These are phyloP conservation scores for Fusarium papillatum DNA, from an alignment of 2,329 filamentous ascomycete genomes.

Conservation along the genomic window DNA sequence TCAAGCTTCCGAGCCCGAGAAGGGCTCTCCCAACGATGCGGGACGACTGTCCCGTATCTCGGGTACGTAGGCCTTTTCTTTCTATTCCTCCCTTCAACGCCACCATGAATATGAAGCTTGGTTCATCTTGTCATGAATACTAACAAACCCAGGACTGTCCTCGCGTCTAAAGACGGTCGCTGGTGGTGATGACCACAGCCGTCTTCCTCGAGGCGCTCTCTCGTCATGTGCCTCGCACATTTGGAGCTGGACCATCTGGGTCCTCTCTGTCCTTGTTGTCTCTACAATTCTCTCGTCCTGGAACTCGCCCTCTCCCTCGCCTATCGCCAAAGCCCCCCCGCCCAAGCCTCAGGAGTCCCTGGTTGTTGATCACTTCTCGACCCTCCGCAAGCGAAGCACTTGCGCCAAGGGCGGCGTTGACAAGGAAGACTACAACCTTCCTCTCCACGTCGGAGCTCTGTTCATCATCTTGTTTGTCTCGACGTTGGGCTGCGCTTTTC, in stretches of 20 bases:
- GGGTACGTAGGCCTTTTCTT: slow-evolving; percentile 37
- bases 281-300: slow-evolving; percentile 48
- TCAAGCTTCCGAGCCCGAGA: slow-evolving; percentile 32
- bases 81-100: neutral
- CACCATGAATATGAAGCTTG: too few species aligned
- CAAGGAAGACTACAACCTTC: slow-evolving; percentile 63
- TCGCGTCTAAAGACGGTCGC: slow-evolving; percentile 48
- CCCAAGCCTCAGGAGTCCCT: slow-evolving; percentile 19
- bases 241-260: slow-evolving; percentile 58
- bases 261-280: slow-evolving; percentile 56
- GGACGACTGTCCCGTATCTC: slow-evolving; percentile 46
- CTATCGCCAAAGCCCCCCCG: neutral
- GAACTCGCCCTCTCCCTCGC: slow-evolving; percentile 27
- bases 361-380: slow-evolving; percentile 24
- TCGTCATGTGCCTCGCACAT: slow-evolving; percentile 48
- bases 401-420: slow-evolving; percentile 48
- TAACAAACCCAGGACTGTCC: slow-evolving; percentile 42
- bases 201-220: slow-evolving; percentile 48
- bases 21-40: slow-evolving; percentile 39
- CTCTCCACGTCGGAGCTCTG: slow-evolving; percentile 70
- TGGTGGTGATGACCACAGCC: slow-evolving; percentile 58
- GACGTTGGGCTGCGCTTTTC: slow-evolving; percentile 64
- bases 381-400: slow-evolving; percentile 44
- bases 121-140: neutral
- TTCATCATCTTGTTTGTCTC: slow-evolving; percentile 63